These are phyloP conservation scores for Wickerhamomyces sp. DNA, from an alignment of 1,139 yeast species.

Conservation along the genomic window DNA sequence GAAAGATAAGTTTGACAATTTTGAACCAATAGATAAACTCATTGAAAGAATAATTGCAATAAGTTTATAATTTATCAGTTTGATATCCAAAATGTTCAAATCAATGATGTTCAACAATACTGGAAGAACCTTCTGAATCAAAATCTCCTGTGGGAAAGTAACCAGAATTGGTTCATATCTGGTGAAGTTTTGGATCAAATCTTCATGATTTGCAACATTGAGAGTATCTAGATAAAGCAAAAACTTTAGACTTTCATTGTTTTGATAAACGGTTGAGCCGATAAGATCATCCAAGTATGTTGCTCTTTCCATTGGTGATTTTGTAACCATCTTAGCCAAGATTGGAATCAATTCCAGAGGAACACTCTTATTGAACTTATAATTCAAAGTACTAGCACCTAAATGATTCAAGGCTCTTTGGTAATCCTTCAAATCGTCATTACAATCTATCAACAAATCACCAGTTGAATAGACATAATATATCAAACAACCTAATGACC, in stretches of 20 bases:
- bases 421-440: constrained; percentile 39
- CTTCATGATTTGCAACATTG: constrained; percentile 5
- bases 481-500: constrained; percentile 74
- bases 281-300: constrained; percentile 12
- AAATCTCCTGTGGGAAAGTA: constrained; percentile 66
- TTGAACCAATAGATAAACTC: constrained; percentile 58
- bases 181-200: constrained; percentile 3
- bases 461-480: constrained; percentile 56
- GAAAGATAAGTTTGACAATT: constrained; percentile 71
- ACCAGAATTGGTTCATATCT: constrained; percentile 30
- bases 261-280: constrained; percentile 1
- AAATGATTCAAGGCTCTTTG: constrained; percentile 41
- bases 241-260: constrained; percentile 3
- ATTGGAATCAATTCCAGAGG: constrained; percentile 36
- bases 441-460: constrained; percentile 46
- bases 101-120: constrained; percentile 40
- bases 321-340: constrained; percentile 35
- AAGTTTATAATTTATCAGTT: constrained; percentile 29
- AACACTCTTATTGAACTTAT: constrained; percentile 20
- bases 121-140: constrained; percentile 73
- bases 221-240: constrained; percentile 11
- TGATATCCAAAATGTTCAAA: constrained; percentile 20
- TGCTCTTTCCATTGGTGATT: constrained; percentile 35
- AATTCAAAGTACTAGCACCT: constrained; percentile 35
- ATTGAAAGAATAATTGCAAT: constrained; percentile 53